Evolutionary conservation across 2,329 filamentous ascomycete species (phyloP), one percentile per base, ranked within the genome.

Genomic region (Acephala macrosclerotiorum): DNA sequence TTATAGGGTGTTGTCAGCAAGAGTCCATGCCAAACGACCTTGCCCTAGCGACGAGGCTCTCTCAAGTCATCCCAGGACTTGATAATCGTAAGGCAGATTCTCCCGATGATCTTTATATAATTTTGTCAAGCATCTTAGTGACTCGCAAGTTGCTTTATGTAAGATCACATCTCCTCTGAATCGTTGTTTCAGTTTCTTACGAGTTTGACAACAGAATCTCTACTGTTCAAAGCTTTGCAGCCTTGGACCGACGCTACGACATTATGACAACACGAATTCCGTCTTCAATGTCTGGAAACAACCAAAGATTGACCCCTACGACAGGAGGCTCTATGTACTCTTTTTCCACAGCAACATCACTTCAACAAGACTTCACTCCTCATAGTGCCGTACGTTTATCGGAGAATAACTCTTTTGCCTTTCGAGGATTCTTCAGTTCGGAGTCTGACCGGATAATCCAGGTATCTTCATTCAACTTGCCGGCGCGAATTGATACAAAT

Each of bases 71-170:
- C 51, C 60, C 38, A 29, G 60, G 49, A 33, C 60, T 7, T 57
- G 26, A 45, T 56, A 18, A 8, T 57, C 25, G 60, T 36, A 45
- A 58, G 60, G 60, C 60, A 57, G 60, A 63, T 57, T 63, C 51
- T 40, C 60, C 49, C 35, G 60, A 42, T 63, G 47, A 63, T 57
- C 33, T 63, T 51, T 63, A 33, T 45, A 63, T 57, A 57, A 56
- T 35, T 56, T 36, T 20, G n/a, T 38, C 14, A 11, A 26, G 16
- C 6, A 3, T 22, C 26, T 38, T 56, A n/a, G 6, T 35, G 26
- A 56, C 5, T 35, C 53, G 53, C 12, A 20, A 38, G 29, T 38
- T 16, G 33, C 36, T 22, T 57, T 57, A 40, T 36, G 35, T 57
- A 57, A 40, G 55, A 57, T 12, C 33, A 57, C 33, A 16, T 33